Conservation (phyloP, 169 alveolate genomes). For the Blepharisma undulans region DNA sequence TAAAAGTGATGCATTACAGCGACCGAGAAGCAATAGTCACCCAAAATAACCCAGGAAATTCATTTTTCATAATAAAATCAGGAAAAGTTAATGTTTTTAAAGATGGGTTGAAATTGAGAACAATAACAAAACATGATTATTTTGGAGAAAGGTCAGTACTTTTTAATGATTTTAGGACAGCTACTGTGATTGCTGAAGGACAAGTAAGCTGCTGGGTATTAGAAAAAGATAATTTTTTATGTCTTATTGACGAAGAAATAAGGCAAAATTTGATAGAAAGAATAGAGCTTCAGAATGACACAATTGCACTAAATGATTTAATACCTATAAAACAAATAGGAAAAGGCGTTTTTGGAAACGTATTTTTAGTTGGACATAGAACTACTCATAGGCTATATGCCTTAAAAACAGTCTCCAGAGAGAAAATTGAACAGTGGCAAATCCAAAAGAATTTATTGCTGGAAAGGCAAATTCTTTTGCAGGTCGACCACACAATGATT, state of each 20-base stretch:
- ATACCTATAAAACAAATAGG: slow-evolving; percentile 82
- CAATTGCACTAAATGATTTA: slow-evolving; percentile 86
- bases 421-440: slow-evolving; percentile 48
- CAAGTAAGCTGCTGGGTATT: slow-evolving; percentile 35
- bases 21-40: slow-evolving; percentile 16
- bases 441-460: slow-evolving; percentile 43
- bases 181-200: slow-evolving; percentile 84
- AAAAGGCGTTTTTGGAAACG: slow-evolving; percentile 66
- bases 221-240: slow-evolving; percentile 47
- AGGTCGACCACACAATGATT: slow-evolving; percentile 77
- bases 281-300: slow-evolving; percentile 89
- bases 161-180: slow-evolving; percentile 90
- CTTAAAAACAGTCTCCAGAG: slow-evolving; percentile 54
- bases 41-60: background rate
- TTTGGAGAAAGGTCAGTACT: slow-evolving; percentile 95
- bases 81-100: slow-evolving; percentile 28
- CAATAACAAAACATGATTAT: slow-evolving; percentile 85
- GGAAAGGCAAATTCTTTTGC: slow-evolving; percentile 59
- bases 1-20: background rate
- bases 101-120: background rate
- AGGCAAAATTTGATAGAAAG: slow-evolving; percentile 84
- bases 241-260: slow-evolving; percentile 53
- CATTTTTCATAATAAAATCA: slow-evolving; percentile 27
- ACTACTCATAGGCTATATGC: slow-evolving; percentile 53
- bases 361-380: background rate